Evolutionary conservation across 805 yeast species (phyloP), one percentile per base, ranked within the genome.

Genomic region (Saccharomycopsis capsularis): DNA sequence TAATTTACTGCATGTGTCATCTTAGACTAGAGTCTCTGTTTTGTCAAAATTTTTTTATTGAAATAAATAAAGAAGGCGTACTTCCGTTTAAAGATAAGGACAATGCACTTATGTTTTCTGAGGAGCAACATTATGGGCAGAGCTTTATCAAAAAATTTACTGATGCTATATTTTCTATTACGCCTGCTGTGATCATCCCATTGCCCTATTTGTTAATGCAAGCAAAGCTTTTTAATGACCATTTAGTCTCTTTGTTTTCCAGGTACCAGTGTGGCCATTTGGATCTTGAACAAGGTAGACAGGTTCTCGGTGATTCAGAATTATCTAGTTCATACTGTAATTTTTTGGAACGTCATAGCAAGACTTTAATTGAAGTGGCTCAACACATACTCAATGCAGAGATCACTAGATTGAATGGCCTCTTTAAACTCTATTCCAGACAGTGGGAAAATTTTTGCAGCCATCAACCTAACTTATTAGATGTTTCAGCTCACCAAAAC

Each of bases 141-240:
- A 69, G 65, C 3, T 71, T 71, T 54, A 52, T 70, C 4, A 60
- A 63, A 15, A 57, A 63, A 27, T 66, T 81, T 45, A 61, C 69
- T 16, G 67, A 68, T n/a, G 67, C 87, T 52, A 67, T 79, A 3
- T 65, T 91, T 22, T 86, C 95, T 3, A 75, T 86, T 0, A 90
- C 98, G 1, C 96, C 98, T 0, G 77, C 89, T 45, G 90, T 89
- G 0, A 70, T 74, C n/a, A 85, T 85, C 59, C 78, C 81, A 0
- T 66, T 78, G 3, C 99, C 99, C 0, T 71, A 74, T 46, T 69
- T 83, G 9, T 65, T 85, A 40, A 60, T 64, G 32, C 73, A 72
- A 52, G 79, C 82, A 0, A 67, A 87, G 41, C 68, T 66, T 15
- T 61, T 82, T 24, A 44, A 46, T 23, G 7, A 22, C 6, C 38